These are phyloP conservation scores for Aspergillus niger DNA, from an alignment of 2,329 filamentous ascomycete genomes.

Conservation along the genomic window DNA sequence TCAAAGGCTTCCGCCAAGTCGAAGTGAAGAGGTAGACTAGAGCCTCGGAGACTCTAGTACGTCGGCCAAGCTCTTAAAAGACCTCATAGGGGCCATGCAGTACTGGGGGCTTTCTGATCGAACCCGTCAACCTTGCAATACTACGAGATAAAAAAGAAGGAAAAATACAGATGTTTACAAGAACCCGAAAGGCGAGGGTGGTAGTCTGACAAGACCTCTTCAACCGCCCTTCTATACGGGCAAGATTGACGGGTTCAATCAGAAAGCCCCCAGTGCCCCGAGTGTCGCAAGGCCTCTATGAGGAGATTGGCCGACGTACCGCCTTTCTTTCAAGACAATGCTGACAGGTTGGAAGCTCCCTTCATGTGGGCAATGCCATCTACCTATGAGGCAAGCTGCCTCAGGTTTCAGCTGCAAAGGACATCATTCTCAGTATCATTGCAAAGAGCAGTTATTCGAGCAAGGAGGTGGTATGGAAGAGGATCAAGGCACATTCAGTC, in stretches of 20 bases:
- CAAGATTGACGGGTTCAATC: constrained; percentile 15
- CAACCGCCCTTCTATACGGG: background rate
- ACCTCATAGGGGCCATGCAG: background rate
- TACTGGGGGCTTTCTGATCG: no score
- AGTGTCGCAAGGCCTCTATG: constrained; percentile 15
- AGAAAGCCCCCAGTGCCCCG: background rate
- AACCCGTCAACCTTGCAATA: no score
- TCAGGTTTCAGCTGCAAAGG: constrained; percentile 27
- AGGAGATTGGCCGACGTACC: constrained; percentile 29
- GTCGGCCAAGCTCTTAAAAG: background rate
- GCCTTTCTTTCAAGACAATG: constrained; percentile 14
- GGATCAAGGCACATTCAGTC: constrained; percentile 26
- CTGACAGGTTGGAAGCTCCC: constrained; percentile 7
- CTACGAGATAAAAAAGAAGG: no score
- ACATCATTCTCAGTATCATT: constrained; percentile 23
- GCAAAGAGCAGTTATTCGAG: constrained; percentile 18
- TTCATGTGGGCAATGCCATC: constrained; percentile 27
- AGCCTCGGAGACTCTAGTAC: constrained; percentile 14
- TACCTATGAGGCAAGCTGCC: constrained; percentile 28
- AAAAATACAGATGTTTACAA: no score
- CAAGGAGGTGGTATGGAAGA: constrained; percentile 29
- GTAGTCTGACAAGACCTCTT: constrained; percentile 16
- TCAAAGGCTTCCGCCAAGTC: background rate
- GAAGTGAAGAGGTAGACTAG: constrained; percentile 26
- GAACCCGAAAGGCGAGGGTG: constrained; percentile 6